Conservation (phyloP, 1,284 basidiomycete genomes). For the Inonotus obliquus region DNA sequence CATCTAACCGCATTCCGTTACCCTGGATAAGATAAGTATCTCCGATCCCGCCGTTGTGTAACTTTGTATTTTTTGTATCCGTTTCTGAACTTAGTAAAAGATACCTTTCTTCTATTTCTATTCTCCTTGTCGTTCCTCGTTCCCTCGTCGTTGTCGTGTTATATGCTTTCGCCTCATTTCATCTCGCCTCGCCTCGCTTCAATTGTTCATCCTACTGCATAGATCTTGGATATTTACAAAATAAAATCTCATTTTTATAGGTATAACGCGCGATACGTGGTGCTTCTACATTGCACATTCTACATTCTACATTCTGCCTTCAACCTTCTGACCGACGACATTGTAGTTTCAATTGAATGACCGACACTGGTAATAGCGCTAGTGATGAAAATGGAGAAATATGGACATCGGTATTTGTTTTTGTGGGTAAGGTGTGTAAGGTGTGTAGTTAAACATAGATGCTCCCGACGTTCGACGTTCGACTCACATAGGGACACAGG, state of each 20-base stretch:
- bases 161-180: neutral
- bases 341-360: neutral
- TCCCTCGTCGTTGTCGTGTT: no score
- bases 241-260: neutral
- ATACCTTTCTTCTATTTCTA: neutral
- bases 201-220: neutral
- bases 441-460: neutral
- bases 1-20: conserved; percentile 15
- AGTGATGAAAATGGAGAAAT: neutral
- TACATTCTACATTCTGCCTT: no score
- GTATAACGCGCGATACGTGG: no score
- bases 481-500: no score
- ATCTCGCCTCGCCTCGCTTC: no score
- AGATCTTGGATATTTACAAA: neutral
- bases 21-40: no score
- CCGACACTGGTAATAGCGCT: no score
- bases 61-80: neutral
- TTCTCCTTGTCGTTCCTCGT: no score
- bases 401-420: neutral
- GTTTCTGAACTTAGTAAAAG: neutral
- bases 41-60: conserved; percentile 12
- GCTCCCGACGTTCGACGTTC: neutral
- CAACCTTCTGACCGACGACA: no score
- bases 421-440: no score
- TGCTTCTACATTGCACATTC: no score